Percentiles rank a stretch among this genome's conserved stretches.
These are phyloP conservation scores for Diplogelasinospora grovesii DNA, from an alignment of 495 filamentous ascomycete genomes.

Conservation along the genomic window DNA sequence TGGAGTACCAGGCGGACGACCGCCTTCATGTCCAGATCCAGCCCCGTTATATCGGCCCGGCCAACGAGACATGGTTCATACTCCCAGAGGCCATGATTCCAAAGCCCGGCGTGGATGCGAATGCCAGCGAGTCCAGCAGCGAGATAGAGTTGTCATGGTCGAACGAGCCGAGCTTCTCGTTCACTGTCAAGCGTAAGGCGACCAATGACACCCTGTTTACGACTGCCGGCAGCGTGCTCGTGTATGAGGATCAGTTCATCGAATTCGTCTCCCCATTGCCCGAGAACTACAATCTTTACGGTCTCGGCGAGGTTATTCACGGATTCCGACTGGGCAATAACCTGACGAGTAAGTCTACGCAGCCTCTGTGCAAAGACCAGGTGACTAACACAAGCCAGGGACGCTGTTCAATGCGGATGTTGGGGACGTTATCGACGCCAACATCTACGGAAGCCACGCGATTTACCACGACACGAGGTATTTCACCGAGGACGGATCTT, in stretches of 20 bases:
- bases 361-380: background rate
- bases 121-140: conserved; percentile 23
- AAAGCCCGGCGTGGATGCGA: conserved; percentile 43
- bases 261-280: conserved; percentile 67
- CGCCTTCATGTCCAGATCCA: conserved; percentile 75
- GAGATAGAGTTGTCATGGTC: conserved; percentile 55
- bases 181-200: conserved; percentile 56
- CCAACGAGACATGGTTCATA: conserved; percentile 62
- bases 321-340: conserved; percentile 64
- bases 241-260: conserved; percentile 80
- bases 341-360: conserved; percentile 52
- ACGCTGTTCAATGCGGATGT: conserved; percentile 69
- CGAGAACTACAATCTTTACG: conserved; percentile 70
- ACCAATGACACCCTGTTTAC: conserved; percentile 67
- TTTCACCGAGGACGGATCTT: conserved; percentile 46
- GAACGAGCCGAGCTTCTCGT: conserved; percentile 66
- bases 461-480: conserved; percentile 80
- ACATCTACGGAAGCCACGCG: conserved; percentile 77
- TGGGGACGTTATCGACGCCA: conserved; percentile 56
- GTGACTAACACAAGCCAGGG: conserved; percentile 22
- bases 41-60: conserved; percentile 55
- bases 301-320: conserved; percentile 75
- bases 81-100: conserved; percentile 59
- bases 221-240: conserved; percentile 56
- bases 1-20: conserved; percentile 64